Conservation (phyloP, 2,329 filamentous ascomycete genomes). For the Escovopsis sp. region DNA sequence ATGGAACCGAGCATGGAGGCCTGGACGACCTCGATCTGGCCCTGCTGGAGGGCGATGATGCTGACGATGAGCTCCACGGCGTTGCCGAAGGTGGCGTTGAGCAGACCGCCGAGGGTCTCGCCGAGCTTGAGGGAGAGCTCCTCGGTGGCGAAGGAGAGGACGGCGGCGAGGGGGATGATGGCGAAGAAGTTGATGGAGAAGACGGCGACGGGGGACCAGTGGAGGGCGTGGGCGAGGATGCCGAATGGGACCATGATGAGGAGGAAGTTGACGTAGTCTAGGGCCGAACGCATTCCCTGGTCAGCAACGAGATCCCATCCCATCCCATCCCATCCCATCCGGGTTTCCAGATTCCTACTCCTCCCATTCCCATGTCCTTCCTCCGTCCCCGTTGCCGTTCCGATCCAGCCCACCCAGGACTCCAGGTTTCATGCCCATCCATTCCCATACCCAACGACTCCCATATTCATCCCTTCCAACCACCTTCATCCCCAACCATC, state of each 20-base stretch:
- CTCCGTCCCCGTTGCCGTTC: too few species aligned
- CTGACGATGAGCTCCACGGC: constrained; percentile 75
- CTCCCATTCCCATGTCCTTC: too few species aligned
- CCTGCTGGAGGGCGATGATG: constrained; percentile 72
- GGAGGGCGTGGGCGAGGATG: constrained; percentile 46
- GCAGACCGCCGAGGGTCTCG: constrained; percentile 55
- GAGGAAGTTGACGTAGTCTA: constrained; percentile 51
- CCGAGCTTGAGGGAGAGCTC: constrained; percentile 59
- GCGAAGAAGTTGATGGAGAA: constrained; percentile 71
- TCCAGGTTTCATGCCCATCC: too few species aligned
- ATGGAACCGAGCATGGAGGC: constrained; percentile 95
- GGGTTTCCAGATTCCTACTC: too few species aligned
- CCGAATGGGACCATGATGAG: constrained; percentile 62
- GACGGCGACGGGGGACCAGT: constrained; percentile 50
- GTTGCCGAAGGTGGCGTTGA: constrained; percentile 68
- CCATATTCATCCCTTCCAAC: too few species aligned
- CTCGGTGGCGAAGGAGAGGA: constrained; percentile 65
- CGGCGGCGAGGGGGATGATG: constrained; percentile 59
- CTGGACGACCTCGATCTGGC: constrained; percentile 91
- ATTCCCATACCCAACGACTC: too few species aligned
- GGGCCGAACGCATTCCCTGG: too few species aligned
- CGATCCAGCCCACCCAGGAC: too few species aligned
- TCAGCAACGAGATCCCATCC: too few species aligned
- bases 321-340: too few species aligned
- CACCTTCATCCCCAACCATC: too few species aligned